Evolutionary conservation across 306 rosid genomes (phyloP).

Genomic region (Elaeagnus macrophylla): DNA sequence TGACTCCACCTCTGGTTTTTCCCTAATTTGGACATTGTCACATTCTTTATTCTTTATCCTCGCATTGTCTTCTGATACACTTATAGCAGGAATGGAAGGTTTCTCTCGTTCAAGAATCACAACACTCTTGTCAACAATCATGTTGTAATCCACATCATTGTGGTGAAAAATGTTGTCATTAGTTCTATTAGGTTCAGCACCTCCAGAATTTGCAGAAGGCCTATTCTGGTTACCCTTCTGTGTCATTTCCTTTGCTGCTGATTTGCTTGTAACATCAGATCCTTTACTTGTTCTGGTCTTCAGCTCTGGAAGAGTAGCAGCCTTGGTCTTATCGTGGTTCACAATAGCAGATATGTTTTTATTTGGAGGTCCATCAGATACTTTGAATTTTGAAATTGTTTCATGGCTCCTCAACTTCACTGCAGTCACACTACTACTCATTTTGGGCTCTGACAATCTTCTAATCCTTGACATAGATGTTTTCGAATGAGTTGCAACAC

Average conservation of each 20-base stretch:
- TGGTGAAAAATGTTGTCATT: conserved; percentile 28
- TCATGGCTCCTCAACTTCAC: conserved; percentile 34
- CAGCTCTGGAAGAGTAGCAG: conserved; percentile 87
- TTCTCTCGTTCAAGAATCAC: conserved; percentile 68
- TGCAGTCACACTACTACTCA: conserved; percentile 35
- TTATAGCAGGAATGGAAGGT: conserved; percentile 29
- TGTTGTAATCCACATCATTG: conserved; percentile 53
- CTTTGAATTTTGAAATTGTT: conserved; percentile 41
- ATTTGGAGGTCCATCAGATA: conserved; percentile 48
- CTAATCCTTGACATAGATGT: conserved; percentile 69
- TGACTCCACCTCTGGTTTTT: conserved; percentile 33
- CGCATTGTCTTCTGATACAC: conserved; percentile 26
- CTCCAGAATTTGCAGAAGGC: conserved; percentile 35
- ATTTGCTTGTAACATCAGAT: conserved; percentile 34
- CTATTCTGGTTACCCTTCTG: conserved; percentile 37
- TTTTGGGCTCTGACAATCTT: conserved; percentile 91
- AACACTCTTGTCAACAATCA: conserved; percentile 73
- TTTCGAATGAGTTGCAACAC: conserved; percentile 47
- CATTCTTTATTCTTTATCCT: conserved; percentile 15
- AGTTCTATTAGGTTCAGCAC: conserved; percentile 34
- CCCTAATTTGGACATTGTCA: conserved; percentile 25
- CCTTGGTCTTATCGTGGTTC: conserved; percentile 71
- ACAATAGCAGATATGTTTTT: conserved; percentile 80
- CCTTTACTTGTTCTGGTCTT: conserved; percentile 67
- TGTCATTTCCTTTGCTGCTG: conserved; percentile 35